phyloP scores from a whole-genome alignment of 768 basidiomycete species.

The Trametes maxima region DNA sequence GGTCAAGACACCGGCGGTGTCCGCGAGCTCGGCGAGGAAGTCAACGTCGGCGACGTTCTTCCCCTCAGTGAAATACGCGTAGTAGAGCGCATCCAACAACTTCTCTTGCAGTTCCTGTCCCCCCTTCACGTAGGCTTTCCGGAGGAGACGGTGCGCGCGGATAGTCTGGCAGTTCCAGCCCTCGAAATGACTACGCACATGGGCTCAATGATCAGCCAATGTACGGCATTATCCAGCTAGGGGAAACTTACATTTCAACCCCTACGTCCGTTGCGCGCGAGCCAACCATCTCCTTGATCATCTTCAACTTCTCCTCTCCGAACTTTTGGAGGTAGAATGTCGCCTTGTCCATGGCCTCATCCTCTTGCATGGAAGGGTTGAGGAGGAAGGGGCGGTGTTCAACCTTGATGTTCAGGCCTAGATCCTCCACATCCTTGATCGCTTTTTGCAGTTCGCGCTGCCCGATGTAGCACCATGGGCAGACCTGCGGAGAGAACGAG shows the following conservation, averaged over 20 bases:
- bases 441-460: slow-evolving; percentile 42
- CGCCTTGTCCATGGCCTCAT: slow-evolving; percentile 32
- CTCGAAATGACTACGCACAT: slow-evolving; percentile 51
- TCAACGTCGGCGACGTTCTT: slow-evolving; percentile 63
- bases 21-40: slow-evolving; percentile 62
- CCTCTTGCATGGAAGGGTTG: slow-evolving; percentile 39
- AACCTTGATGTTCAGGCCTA: slow-evolving; percentile 40
- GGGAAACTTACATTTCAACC: slow-evolving; percentile 43
- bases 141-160: slow-evolving; percentile 68
- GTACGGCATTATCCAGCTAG: neutral
- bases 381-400: slow-evolving; percentile 53
- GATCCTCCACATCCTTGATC: slow-evolving; percentile 33
- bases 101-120: slow-evolving; percentile 62
- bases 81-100: slow-evolving; percentile 60
- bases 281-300: slow-evolving; percentile 35
- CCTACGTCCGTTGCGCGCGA: slow-evolving; percentile 43
- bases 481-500: slow-evolving; percentile 29
- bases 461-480: slow-evolving; percentile 48
- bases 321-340: slow-evolving; percentile 39
- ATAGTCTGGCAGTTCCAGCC: slow-evolving; percentile 69
- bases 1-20: slow-evolving; percentile 56
- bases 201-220: neutral
- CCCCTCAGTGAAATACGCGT: slow-evolving; percentile 64
- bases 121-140: slow-evolving; percentile 65
- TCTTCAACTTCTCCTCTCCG: slow-evolving; percentile 41